These are phyloP conservation scores for Plasmodium blacklocki DNA, from an alignment of 169 alveolate species.

Conservation along the genomic window DNA sequence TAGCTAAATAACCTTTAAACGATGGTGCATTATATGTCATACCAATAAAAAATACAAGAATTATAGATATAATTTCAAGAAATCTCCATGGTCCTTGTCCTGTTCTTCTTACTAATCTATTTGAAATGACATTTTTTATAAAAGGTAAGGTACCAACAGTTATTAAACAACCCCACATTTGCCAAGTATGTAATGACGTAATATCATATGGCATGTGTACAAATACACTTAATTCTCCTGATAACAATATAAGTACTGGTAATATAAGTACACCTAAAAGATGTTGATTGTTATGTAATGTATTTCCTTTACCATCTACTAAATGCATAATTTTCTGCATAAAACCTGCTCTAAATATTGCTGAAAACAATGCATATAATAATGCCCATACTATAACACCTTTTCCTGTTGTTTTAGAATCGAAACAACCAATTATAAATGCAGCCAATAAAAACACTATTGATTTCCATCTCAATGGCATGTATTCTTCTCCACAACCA, in stretches of 20 bases:
- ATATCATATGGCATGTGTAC: constrained; percentile 86
- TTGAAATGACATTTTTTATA: constrained; percentile 92
- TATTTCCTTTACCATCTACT: constrained; percentile 92
- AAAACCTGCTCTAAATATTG: constrained; percentile 93
- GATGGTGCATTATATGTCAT: constrained; percentile 86
- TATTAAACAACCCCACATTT: constrained; percentile 93
- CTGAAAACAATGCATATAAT: constrained; percentile 91
- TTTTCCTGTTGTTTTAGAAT: constrained; percentile 91
- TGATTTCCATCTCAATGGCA: constrained; percentile 93
- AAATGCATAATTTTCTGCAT: constrained; percentile 93
- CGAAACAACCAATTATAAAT: constrained; percentile 91
- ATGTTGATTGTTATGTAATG: constrained; percentile 94
- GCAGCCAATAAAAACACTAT: constrained; percentile 89
- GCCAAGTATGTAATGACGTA: constrained; percentile 88
- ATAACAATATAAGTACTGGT: constrained; percentile 87
- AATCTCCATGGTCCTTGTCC: constrained; percentile 97
- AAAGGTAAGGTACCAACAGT: constrained; percentile 94
- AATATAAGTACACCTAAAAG: constrained; percentile 90
- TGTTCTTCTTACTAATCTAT: constrained; percentile 92
- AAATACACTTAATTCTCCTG: constrained; percentile 87
- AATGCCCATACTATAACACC: constrained; percentile 91
- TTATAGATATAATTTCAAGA: constrained; percentile 91
- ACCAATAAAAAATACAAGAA: constrained; percentile 92
- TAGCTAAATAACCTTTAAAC: constrained; percentile 81
- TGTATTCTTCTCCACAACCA: constrained; percentile 94